Evolutionary conservation across 1,284 basidiomycete genomes (phyloP), one percentile per base, ranked within the genome.

Genomic region (Takashimella koratensis): DNA sequence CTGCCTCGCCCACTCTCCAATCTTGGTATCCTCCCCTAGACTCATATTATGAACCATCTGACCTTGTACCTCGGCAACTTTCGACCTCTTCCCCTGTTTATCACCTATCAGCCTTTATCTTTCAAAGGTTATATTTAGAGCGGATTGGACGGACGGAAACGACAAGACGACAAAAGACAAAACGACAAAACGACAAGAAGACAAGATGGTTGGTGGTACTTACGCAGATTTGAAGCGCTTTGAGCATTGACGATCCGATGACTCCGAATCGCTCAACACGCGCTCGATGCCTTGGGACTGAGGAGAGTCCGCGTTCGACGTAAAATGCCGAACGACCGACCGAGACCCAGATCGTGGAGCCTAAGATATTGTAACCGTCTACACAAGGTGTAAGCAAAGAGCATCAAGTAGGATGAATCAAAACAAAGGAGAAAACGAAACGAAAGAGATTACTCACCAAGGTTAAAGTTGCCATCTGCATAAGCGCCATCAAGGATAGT

Each of bases 301-400:
- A 8, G 8, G 30, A 36, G 8, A 36, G 16, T 8, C 30, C 30
- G 16, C 30, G 30, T 36, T 36, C 30, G 16, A 36, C 16, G 16
- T 36, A 36, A 16, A 36, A 36, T 8, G 30, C 16, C 8, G 30
- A 36, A 36, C 30, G 30, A 36, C 10, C 30, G 30, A 36, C 10
- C 16, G 30, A 36, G 16, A 16, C 8, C 30, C 59, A 60, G 26
- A 49, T 16, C 8, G 24, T 47, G 16, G 53, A 51, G 25, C 52
- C 13, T 41, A 64, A 16, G 19, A 53, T 13, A 43, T 73, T 40
- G 54, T 70, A 42, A 27, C 44, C 22, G 24, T 43, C 21, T 45
- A 65, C 6, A n/a, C n/a, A 64, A 66, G 52, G 36, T 50, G n/a
- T 63, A 58, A 12, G 45, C 58, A 25, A 53, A 12, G 21, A 19